Evolutionary conservation across 2,329 filamentous ascomycete species (phyloP).

Genomic region (Stylonectria norvegica): DNA sequence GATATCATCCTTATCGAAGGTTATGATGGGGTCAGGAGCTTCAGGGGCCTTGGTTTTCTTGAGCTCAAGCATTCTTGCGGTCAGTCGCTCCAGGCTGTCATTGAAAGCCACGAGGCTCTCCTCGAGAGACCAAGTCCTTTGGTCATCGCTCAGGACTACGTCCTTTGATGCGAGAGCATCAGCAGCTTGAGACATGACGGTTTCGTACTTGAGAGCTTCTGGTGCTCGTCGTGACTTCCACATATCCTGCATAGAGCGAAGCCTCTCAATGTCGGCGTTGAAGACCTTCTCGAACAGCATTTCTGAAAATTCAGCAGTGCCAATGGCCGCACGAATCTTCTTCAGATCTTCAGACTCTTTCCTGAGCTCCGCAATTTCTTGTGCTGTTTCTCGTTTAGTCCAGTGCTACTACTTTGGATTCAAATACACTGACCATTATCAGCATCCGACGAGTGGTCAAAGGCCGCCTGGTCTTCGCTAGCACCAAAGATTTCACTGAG

Average conservation of each 20-base stretch:
- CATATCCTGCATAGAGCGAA: conserved; percentile 90
- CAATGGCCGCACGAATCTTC: conserved; percentile 76
- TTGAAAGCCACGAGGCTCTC: conserved; percentile 86
- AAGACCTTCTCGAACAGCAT: conserved; percentile 94
- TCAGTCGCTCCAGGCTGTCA: conserved; percentile 76
- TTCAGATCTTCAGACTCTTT: conserved; percentile 81
- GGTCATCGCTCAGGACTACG: conserved; percentile 60
- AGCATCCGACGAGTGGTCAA: conserved; percentile 75
- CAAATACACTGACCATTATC: conserved; percentile 62
- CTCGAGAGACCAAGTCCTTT: conserved; percentile 73
- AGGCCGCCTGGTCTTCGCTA: conserved; percentile 78
- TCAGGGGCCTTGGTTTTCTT: conserved; percentile 48
- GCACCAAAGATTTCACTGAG: conserved; percentile 82
- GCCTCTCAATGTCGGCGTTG: conserved; percentile 73
- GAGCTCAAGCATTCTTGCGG: conserved; percentile 65
- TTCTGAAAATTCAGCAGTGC: conserved; percentile 70
- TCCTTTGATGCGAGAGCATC: conserved; percentile 50
- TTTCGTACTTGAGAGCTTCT: conserved; percentile 66
- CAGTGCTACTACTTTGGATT: conserved; percentile 5
- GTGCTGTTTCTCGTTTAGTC: conserved; percentile 39
- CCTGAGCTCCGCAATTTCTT: conserved; percentile 84
- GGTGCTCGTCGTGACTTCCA: conserved; percentile 83
- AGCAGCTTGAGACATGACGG: conserved; percentile 51
- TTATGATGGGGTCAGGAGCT: conserved; percentile 62
- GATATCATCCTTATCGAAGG: conserved; percentile 94